Conservation (phyloP, 2,329 filamentous ascomycete species). For the Oidium heveae region DNA sequence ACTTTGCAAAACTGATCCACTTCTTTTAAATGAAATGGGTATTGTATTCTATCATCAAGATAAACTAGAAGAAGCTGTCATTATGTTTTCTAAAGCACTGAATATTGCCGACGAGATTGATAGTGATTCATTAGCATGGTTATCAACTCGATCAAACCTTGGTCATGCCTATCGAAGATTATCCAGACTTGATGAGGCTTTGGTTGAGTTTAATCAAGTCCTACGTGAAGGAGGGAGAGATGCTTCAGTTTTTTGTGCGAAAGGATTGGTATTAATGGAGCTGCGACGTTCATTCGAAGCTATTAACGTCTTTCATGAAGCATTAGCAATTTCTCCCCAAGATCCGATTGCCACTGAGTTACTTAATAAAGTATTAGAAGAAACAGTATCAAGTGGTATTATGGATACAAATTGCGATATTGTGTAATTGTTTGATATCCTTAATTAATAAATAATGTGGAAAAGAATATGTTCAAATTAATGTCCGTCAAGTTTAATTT, state of each 20-base stretch:
- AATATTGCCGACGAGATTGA: slow-evolving; percentile 56
- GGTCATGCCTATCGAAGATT: slow-evolving; percentile 65
- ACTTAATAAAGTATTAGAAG: slow-evolving; percentile 43
- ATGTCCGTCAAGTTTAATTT: too few species aligned
- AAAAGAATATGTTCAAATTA: too few species aligned
- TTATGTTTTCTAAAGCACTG: slow-evolving; percentile 56
- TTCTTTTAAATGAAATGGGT: slow-evolving; percentile 86
- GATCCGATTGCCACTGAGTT: slow-evolving; percentile 62
- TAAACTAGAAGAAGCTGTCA: slow-evolving; percentile 46
- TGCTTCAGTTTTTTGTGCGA: slow-evolving; percentile 51
- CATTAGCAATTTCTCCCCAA: slow-evolving; percentile 52
- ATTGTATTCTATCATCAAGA: slow-evolving; percentile 90
- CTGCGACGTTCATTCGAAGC: slow-evolving; percentile 51
- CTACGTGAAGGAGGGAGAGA: slow-evolving; percentile 62
- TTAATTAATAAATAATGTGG: too few species aligned
- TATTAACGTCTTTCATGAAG: slow-evolving; percentile 61
- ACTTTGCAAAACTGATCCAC: slow-evolving; percentile 60
- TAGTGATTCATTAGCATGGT: slow-evolving; percentile 57
- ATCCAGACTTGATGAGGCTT: slow-evolving; percentile 40
- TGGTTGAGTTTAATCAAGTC: slow-evolving; percentile 69
- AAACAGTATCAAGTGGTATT: slow-evolving; percentile 22
- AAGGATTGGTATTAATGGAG: slow-evolving; percentile 66
- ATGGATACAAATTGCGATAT: slow-evolving; percentile 1
- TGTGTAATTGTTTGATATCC: too few species aligned
- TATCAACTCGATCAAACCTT: slow-evolving; percentile 67